phyloP scores from a whole-genome alignment of 2,329 filamentous ascomycete species.

The Peltaster fructicola region DNA sequence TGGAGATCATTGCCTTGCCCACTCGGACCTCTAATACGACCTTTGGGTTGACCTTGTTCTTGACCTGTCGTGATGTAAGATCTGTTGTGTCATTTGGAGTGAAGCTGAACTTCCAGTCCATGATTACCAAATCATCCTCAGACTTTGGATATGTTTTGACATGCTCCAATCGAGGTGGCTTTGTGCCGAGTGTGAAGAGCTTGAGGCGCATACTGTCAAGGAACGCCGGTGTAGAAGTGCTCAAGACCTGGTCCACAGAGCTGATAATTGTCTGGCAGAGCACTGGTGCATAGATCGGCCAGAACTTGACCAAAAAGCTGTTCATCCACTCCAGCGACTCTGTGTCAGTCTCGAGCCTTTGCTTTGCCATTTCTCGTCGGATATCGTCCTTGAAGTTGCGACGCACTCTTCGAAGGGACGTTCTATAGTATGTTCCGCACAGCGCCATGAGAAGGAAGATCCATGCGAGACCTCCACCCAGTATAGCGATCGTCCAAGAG shows the following conservation, averaged over 20 bases:
- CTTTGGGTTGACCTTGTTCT: conserved; percentile 94
- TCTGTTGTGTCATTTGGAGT: conserved; percentile 88
- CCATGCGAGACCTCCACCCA: conserved; percentile 87
- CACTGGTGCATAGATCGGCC: conserved; percentile 95
- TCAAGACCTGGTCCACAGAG: conserved; percentile 89
- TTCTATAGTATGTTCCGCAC: conserved; percentile 92
- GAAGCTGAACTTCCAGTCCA: conserved; percentile 99
- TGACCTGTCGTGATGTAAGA: conserved; percentile 75
- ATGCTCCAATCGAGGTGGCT: conserved; percentile 89
- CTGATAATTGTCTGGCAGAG: conserved; percentile 82
- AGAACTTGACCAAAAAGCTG: conserved; percentile 95
- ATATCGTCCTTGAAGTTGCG: conserved; percentile 94
- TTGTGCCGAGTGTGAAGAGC: conserved; percentile 83
- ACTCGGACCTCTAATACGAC: conserved; percentile 86
- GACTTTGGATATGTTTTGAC: conserved; percentile 96
- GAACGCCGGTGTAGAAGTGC: conserved; percentile 77
- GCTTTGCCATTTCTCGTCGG: conserved; percentile 71
- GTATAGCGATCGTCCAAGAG: conserved; percentile 75
- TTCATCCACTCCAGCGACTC: conserved; percentile 99
- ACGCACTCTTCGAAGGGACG: conserved; percentile 79
- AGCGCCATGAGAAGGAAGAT: conserved; percentile 81
- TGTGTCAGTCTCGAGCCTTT: conserved; percentile 70
- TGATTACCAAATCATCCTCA: conserved; percentile 86
- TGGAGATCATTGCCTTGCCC: conserved; percentile 92
- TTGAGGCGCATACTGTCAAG: conserved; percentile 87